Evolutionary conservation across 352 stramenopile genomes (phyloP), one percentile per base, ranked within the genome.

Genomic region (Discostella stelligera): DNA sequence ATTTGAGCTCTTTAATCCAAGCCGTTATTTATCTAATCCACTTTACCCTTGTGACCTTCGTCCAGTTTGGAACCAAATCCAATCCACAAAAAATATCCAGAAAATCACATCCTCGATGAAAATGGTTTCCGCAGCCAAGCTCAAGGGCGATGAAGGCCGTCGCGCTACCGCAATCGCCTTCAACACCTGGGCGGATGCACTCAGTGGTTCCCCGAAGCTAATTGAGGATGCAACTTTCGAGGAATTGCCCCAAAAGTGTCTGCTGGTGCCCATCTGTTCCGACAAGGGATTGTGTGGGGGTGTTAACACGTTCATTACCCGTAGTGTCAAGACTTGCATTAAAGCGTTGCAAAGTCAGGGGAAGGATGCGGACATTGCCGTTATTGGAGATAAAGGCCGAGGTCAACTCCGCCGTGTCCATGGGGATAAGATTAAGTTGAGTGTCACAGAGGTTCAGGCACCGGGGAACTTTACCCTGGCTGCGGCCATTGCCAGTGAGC

Each of bases 21-120:
- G 65, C 46, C 39, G 20, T n/a, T 20, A 58, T 56, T 66, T 30
- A 65, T 68, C 23, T 18, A 49, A 16, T 49, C 21, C 71, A 88
- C 82, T 95, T 92, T 54, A 11, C 7, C 21, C 20, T 20, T 44
- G 54, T 32, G 37, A 30, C 27, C 48, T 74, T 41, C 52, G 23
- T 71, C 62, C 66, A 92, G 84, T 96, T 87, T 94, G 94, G 69
- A 97, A 98, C 89, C 96, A 98, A 83, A 99, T 99, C 80, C 91
- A 93, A 68, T 97, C 96, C 20, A 99, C 97, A 37, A 98, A 97
- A 77, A 99, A 99, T 93, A 99, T 99, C 71, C 92, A 95, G 79
- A 99, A 99, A 93, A 99, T 99, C 90, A 99, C 97, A 58, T 97
- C 97, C 88, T 99, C 97, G 63, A 99, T 99, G 97, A 99, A 99